phyloP scores from a whole-genome alignment of 352 stramenopile genomes.

The Thalassiosira livingstoniorum region DNA sequence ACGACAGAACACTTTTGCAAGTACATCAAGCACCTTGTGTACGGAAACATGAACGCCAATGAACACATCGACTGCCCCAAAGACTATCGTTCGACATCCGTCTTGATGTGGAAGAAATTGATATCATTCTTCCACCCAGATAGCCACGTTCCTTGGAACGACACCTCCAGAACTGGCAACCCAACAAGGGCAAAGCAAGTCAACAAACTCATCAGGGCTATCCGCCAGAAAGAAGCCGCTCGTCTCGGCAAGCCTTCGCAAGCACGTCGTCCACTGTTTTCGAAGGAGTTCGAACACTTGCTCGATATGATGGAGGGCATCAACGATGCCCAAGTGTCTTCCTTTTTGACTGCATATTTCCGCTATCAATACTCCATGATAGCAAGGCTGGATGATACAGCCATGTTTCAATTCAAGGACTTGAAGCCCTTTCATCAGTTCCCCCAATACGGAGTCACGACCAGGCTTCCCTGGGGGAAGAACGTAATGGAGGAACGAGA shows the following conservation, averaged over 20 bases:
- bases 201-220: conserved; percentile 12
- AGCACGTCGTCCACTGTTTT: neutral
- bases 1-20: neutral
- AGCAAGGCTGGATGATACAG: conserved; percentile 36
- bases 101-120: conserved; percentile 39
- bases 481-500: conserved; percentile 51
- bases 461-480: conserved; percentile 25
- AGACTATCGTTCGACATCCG: conserved; percentile 16
- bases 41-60: conserved; percentile 3
- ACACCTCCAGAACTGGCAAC: conserved; percentile 23
- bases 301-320: neutral
- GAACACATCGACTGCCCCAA: conserved; percentile 5
- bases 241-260: conserved; percentile 5
- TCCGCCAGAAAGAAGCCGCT: conserved; percentile 28
- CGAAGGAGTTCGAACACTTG: conserved; percentile 29
- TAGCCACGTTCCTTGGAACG: conserved; percentile 9
- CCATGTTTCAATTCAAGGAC: conserved; percentile 21
- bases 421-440: conserved; percentile 15
- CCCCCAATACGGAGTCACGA: conserved; percentile 18
- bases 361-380: conserved; percentile 50
- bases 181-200: conserved; percentile 4
- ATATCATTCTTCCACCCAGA: conserved; percentile 29
- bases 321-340: neutral
- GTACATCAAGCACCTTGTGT: conserved; percentile 2
- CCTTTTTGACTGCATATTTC: conserved; percentile 15